Evolutionary conservation across 768 basidiomycete species (phyloP).

Genomic region (Clavulina sp.): DNA sequence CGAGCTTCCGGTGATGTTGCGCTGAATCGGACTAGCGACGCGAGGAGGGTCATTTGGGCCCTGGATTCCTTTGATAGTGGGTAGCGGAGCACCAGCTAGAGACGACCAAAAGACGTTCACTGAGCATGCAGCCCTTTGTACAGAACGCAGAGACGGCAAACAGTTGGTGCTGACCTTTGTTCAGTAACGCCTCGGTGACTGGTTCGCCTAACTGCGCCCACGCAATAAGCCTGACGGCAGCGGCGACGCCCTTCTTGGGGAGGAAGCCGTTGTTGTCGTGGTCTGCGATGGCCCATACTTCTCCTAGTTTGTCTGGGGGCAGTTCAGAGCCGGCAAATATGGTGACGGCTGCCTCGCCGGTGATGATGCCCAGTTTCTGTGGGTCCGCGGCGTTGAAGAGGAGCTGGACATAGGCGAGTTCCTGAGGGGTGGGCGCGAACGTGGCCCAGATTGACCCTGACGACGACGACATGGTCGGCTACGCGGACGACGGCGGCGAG

Average conservation of each 20-base stretch:
- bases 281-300: constrained; percentile 89
- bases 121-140: too few species aligned
- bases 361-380: constrained; percentile 66
- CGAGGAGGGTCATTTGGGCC: constrained; percentile 17
- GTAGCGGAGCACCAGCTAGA: constrained; percentile 68
- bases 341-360: constrained; percentile 79
- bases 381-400: constrained; percentile 60
- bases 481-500: not conserved
- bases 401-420: constrained; percentile 45
- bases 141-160: constrained; percentile 2
- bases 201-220: constrained; percentile 80
- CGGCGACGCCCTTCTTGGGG: constrained; percentile 69
- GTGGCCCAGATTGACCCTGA: constrained; percentile 14
- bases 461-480: not conserved
- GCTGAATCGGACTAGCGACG: not conserved
- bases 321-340: constrained; percentile 75
- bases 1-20: not conserved
- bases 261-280: constrained; percentile 88
- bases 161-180: constrained; percentile 42
- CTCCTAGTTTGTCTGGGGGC: constrained; percentile 58
- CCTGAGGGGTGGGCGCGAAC: constrained; percentile 30
- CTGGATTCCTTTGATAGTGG: constrained; percentile 57
- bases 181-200: constrained; percentile 40
- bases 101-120: too few species aligned
- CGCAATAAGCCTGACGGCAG: constrained; percentile 80